Evolutionary conservation across 495 filamentous ascomycete species (phyloP).

Genomic region (Penicillium fimorum): DNA sequence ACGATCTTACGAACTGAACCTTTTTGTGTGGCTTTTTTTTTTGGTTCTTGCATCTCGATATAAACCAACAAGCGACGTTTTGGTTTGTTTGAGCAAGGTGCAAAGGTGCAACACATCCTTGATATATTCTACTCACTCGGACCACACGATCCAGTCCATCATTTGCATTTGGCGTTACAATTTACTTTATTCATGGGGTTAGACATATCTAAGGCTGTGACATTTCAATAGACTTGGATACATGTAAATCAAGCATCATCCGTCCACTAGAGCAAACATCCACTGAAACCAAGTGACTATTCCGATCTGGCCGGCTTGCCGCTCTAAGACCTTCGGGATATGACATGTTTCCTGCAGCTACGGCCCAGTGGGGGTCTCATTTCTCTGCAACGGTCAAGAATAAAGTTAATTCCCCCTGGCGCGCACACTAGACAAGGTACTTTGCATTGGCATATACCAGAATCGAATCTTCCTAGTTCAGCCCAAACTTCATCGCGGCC

Average conservation of each 20-base stretch:
- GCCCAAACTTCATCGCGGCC: not conserved
- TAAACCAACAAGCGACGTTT: slow-evolving; percentile 16
- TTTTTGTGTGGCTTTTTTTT: slow-evolving; percentile 5
- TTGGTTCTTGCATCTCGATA: slow-evolving; percentile 9
- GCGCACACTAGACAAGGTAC: not conserved
- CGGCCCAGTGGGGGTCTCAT: slow-evolving; percentile 1
- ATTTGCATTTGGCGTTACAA: slow-evolving; percentile 15
- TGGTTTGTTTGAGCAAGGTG: not conserved
- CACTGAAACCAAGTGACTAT: not conserved
- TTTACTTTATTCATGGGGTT: not conserved
- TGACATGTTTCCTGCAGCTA: not conserved
- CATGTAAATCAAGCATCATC: not conserved
- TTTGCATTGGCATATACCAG: not conserved
- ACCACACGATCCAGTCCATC: not conserved
- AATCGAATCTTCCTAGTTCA: not conserved
- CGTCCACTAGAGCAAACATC: not conserved
- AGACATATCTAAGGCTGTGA: slow-evolving; percentile 10
- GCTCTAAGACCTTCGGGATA: not conserved
- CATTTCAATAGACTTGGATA: not conserved
- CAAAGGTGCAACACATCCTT: not conserved
- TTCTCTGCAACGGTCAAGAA: not conserved
- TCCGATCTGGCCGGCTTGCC: slow-evolving; percentile 14
- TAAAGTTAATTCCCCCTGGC: not conserved
- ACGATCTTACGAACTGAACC: slow-evolving; percentile 25
- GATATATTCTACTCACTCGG: not conserved